Percentiles rank a stretch among this genome's conserved stretches.
Conservation (phyloP, 1,284 basidiomycete genomes). For the Entoloma clypeatum region DNA sequence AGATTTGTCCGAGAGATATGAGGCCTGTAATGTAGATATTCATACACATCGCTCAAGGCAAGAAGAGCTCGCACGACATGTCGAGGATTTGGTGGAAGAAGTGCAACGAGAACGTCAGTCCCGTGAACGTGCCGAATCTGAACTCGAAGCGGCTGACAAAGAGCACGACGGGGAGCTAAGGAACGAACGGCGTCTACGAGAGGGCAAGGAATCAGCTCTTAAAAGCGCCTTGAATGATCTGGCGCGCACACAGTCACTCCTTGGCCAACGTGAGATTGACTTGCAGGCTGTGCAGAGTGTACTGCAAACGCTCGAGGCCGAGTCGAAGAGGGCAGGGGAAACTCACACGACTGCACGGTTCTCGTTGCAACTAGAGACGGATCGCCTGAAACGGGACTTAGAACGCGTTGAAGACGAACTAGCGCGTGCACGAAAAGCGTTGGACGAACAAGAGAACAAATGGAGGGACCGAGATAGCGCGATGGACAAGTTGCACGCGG, state of each 20-base stretch:
- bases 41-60: slow-evolving; percentile 60
- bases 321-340: slow-evolving; percentile 75
- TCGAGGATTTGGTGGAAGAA: slow-evolving; percentile 71
- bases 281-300: slow-evolving; percentile 71
- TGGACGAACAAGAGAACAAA: slow-evolving; percentile 64
- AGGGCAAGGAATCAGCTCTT: slow-evolving; percentile 64
- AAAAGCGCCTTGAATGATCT: slow-evolving; percentile 60
- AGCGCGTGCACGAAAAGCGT: slow-evolving; percentile 66
- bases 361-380: slow-evolving; percentile 88
- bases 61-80: slow-evolving; percentile 72
- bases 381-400: slow-evolving; percentile 83
- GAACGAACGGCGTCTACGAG: slow-evolving; percentile 54
- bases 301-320: slow-evolving; percentile 61
- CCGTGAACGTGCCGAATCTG: slow-evolving; percentile 54
- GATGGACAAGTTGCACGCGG: slow-evolving; percentile 71
- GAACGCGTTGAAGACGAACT: slow-evolving; percentile 81
- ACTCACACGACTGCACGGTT: slow-evolving; percentile 79
- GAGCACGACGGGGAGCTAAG: slow-evolving; percentile 59
- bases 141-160: slow-evolving; percentile 51
- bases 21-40: slow-evolving; percentile 55
- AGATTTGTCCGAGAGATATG: slow-evolving; percentile 58
- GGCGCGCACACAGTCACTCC: slow-evolving; percentile 54
- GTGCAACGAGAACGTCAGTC: slow-evolving; percentile 53
- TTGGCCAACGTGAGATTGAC: slow-evolving; percentile 70
- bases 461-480: slow-evolving; percentile 65